phyloP scores from a whole-genome alignment of 116 monocot species.

The Cymodocea nodosa region DNA sequence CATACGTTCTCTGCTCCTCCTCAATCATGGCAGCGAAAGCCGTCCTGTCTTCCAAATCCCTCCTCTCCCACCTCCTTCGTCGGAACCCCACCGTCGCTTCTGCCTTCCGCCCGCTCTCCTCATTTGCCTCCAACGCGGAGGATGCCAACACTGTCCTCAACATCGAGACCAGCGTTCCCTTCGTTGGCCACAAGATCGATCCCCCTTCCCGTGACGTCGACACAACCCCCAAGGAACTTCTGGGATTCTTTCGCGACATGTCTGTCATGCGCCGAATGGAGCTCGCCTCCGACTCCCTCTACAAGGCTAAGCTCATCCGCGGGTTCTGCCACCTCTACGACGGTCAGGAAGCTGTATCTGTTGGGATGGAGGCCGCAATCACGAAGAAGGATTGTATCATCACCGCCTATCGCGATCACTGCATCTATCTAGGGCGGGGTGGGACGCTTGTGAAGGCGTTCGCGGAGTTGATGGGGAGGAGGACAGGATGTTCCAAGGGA shows the following conservation, averaged over 20 bases:
- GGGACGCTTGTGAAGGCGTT: slow-evolving; percentile 49
- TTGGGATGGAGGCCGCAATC: slow-evolving; percentile 73
- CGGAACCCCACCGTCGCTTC: neutral
- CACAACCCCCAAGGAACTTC: slow-evolving; percentile 41
- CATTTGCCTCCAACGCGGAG: slow-evolving; percentile 9
- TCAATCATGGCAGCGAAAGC: neutral
- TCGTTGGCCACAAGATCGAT: slow-evolving; percentile 35
- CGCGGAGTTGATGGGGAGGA: slow-evolving; percentile 75
- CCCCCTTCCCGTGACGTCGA: slow-evolving; percentile 33
- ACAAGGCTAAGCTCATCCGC: slow-evolving; percentile 84
- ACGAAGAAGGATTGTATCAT: slow-evolving; percentile 72
- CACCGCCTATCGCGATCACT: slow-evolving; percentile 83
- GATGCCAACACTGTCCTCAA: slow-evolving; percentile 13
- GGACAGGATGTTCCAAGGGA: slow-evolving; percentile 60
- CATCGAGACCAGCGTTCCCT: slow-evolving; percentile 40
- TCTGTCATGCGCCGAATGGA: slow-evolving; percentile 72
- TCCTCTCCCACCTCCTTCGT: neutral
- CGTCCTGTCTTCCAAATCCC: neutral
- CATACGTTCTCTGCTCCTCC: neutral
- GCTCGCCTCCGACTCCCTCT: slow-evolving; percentile 81
- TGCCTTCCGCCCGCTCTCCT: neutral
- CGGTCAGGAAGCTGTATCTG: slow-evolving; percentile 70
- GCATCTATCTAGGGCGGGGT: slow-evolving; percentile 66
- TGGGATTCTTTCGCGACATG: slow-evolving; percentile 50
- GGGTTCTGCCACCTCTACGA: slow-evolving; percentile 84